Evolutionary conservation across 192 early-diverging fungal genomes (phyloP), one percentile per base, ranked within the genome.

Genomic region (Backusella tuberculispora): DNA sequence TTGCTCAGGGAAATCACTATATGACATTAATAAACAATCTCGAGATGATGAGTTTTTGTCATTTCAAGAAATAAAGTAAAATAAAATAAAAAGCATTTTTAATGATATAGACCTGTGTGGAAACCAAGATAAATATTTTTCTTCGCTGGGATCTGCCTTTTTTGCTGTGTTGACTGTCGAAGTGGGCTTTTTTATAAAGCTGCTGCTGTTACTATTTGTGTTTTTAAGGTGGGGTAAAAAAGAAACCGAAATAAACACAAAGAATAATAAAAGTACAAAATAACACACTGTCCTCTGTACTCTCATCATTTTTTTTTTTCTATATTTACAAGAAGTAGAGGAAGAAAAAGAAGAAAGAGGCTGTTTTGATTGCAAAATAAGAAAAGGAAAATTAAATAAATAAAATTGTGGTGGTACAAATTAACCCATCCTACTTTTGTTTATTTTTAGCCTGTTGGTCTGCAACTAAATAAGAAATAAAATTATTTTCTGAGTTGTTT

Each of bases 1-100:
- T 60, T 77, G 76, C 44, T 77, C 75, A 26, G 69, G 34, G 37
- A 77, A 70, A 66, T 63, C 69, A 13, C 75, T 77, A 50, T 15
- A 63, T 29, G 13, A 56, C 29, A 34, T 34, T 34, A 34, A 37
- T 37, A 56, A 24, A 24, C 4, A 56, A 56, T 56, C 53, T 56
- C 53, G 53, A 56, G 48, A 53, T 53, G 63, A 64, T 26, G 63
- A 64, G 63, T 64, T 24, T 44, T 21, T 43, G 14, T 19, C 42
- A 37, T 29, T 48, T 29, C n/a, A 46, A 46, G 26, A 69, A 69
- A 69, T 46, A 47, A 43, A 26, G 21, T 43, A 46, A 69, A 17
- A 14, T 34, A 38, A 63, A 29, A 34, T 42, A 69, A 24, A 69
- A 44, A 24, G 19, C n/a, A 24, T 34, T 2, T 34, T 34, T 34